A percentile compares a stretch with the other conserved stretches of the same genome.
phyloP scores from a whole-genome alignment of 495 filamentous ascomycete genomes.

The Staphylotrichum tortipilum region DNA sequence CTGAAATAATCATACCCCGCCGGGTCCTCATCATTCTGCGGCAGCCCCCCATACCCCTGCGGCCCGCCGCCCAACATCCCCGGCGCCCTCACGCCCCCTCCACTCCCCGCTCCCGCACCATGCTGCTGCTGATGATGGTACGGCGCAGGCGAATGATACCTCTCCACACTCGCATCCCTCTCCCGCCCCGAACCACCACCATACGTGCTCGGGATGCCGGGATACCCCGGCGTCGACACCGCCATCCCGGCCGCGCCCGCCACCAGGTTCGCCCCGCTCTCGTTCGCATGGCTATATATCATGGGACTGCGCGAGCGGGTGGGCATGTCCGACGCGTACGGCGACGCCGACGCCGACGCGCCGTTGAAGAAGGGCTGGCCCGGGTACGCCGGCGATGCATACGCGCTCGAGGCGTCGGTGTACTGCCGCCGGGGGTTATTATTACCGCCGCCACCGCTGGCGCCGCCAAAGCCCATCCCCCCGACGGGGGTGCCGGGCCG shows the following conservation, averaged over 20 bases:
- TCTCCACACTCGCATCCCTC: conserved; percentile 27
- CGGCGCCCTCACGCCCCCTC: conserved; percentile 4
- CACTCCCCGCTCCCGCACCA: background rate
- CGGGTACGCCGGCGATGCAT: conserved; percentile 12
- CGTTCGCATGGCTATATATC: conserved; percentile 33
- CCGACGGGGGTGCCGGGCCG: conserved; percentile 35
- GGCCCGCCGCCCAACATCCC: conserved; percentile 45
- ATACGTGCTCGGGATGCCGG: conserved; percentile 12
- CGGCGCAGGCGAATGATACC: conserved; percentile 4
- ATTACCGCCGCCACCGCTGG: conserved; percentile 2
- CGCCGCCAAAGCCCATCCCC: conserved; percentile 26
- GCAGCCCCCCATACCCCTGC: conserved; percentile 43
- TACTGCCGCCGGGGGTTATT: conserved; percentile 7
- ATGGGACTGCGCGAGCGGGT: conserved; percentile 27
- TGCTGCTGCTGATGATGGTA: background rate
- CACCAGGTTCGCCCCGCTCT: conserved; percentile 37
- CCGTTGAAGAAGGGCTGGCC: conserved; percentile 1
- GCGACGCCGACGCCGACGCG: background rate
- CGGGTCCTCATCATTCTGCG: conserved; percentile 34
- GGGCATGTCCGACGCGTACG: conserved; percentile 12
- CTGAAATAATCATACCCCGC: conserved; percentile 32
- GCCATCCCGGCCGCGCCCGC: conserved; percentile 35
- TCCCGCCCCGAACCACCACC: conserved; percentile 13
- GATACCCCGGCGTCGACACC: conserved; percentile 21
- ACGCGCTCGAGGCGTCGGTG: too few relatives aligned